These are phyloP conservation scores for Pyrenophora seminiperda DNA, from an alignment of 2,329 filamentous ascomycete species.

Conservation along the genomic window DNA sequence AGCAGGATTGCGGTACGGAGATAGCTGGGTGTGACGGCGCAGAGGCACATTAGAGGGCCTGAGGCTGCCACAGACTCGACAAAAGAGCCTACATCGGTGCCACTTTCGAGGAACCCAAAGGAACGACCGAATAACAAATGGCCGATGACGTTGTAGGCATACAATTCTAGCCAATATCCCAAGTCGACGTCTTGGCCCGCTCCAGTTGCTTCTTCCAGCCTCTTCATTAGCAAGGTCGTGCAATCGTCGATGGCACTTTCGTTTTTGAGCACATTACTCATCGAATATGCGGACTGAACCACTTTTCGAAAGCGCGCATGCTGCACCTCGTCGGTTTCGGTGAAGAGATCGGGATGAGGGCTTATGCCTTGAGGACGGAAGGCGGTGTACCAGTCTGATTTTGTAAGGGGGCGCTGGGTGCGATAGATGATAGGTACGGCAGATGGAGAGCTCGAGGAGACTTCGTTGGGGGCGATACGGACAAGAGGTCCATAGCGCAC, in stretches of 20 bases:
- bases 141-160: constrained; percentile 50
- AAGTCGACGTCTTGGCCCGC: constrained; percentile 28
- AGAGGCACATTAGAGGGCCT: constrained; percentile 40
- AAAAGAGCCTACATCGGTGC: constrained; percentile 48
- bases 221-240: constrained; percentile 27
- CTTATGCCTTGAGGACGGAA: constrained; percentile 19
- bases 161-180: constrained; percentile 36
- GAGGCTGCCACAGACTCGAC: constrained; percentile 46
- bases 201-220: constrained; percentile 24
- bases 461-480: constrained; percentile 28
- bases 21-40: constrained; percentile 37
- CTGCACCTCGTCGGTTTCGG: constrained; percentile 24
- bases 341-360: constrained; percentile 29
- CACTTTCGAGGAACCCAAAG: constrained; percentile 51
- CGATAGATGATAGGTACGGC: constrained; percentile 23
- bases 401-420: constrained; percentile 14
- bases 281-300: constrained; percentile 43
- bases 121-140: constrained; percentile 49
- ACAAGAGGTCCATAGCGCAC: constrained; percentile 15
- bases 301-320: constrained; percentile 23
- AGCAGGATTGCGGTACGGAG: constrained; percentile 35
- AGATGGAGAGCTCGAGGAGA: constrained; percentile 15
- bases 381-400: constrained; percentile 18
- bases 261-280: constrained; percentile 49
- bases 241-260: constrained; percentile 34